Percentiles rank a stretch among this genome's conserved stretches.
Evolutionary conservation across 116 monocot genomes (phyloP).

Genomic region (Phalaenopsis hybrid): DNA sequence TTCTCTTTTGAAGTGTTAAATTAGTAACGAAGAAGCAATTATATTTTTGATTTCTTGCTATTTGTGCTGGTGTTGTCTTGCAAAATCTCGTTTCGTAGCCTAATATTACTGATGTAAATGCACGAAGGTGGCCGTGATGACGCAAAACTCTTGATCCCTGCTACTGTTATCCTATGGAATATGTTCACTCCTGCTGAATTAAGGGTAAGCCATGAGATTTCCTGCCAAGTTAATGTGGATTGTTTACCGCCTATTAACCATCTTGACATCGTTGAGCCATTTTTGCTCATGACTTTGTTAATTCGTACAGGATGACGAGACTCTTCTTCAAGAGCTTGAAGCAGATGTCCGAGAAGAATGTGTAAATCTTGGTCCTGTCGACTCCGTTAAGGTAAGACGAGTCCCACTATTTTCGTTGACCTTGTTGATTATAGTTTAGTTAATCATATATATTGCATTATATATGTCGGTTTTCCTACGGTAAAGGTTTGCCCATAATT

Average conservation of each 20-base stretch:
- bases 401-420: constrained; percentile 8
- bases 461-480: background rate
- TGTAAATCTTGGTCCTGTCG: constrained; percentile 70
- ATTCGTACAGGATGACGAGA: constrained; percentile 68
- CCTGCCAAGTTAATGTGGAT: background rate
- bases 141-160: constrained; percentile 64
- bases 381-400: constrained; percentile 63
- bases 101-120: constrained; percentile 7
- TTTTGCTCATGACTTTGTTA: background rate
- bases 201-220: constrained; percentile 40
- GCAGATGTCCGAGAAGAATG: constrained; percentile 91
- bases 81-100: background rate
- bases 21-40: background rate
- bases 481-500: background rate
- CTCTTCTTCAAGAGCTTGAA: constrained; percentile 71
- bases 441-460: background rate
- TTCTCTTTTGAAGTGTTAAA: background rate
- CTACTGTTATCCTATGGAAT: constrained; percentile 57
- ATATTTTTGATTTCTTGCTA: background rate
- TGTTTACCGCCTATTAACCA: background rate
- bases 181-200: constrained; percentile 94
- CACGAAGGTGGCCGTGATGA: constrained; percentile 92
- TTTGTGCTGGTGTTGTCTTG: background rate
- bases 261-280: background rate
- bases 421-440: background rate